A percentile compares a stretch with the other conserved stretches of the same genome.
These are phyloP conservation scores for Pseudotulostoma volvatum DNA, from an alignment of 495 filamentous ascomycete species.

Conservation along the genomic window DNA sequence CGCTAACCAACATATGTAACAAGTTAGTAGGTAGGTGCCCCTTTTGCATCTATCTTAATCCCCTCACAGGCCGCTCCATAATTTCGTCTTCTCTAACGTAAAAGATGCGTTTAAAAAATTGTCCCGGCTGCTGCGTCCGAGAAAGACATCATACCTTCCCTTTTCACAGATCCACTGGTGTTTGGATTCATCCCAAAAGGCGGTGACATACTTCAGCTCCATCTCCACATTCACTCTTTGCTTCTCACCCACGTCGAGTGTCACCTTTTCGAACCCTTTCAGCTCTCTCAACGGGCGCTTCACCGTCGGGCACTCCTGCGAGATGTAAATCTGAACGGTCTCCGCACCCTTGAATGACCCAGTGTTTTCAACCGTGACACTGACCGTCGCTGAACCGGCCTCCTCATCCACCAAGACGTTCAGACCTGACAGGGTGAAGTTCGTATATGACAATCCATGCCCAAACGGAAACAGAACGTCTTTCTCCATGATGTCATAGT, in stretches of 20 bases:
- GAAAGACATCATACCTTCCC: too few relatives aligned
- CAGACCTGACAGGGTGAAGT: constrained; percentile 2
- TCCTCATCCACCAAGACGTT: constrained; percentile 1
- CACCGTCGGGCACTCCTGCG: constrained; percentile 1
- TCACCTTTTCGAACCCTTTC: constrained; percentile 12
- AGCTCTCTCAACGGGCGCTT: constrained; percentile 11
- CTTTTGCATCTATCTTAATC: too few relatives aligned
- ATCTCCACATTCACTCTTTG: constrained; percentile 4
- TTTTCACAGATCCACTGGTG: too few relatives aligned
- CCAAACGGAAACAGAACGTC: constrained; percentile 2
- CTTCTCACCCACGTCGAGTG: constrained; percentile 1
- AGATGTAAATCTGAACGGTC: constrained; percentile 8
- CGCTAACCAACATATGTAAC: too few relatives aligned
- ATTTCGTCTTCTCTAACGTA: too few relatives aligned
- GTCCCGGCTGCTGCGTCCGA: too few relatives aligned
- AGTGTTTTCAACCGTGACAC: constrained; percentile 37
- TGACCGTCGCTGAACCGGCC: constrained; percentile 29
- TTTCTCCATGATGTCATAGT: constrained; percentile 37
- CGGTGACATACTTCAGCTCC: constrained; percentile 4
- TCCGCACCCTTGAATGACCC: too few relatives aligned
- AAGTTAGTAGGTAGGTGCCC: too few relatives aligned
- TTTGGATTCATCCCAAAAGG: constrained; percentile 15
- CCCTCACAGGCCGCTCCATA: too few relatives aligned
- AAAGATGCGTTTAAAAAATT: too few relatives aligned
- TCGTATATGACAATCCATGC: constrained; percentile 3